Evolutionary conservation across 2,329 filamentous ascomycete species (phyloP), one percentile per base, ranked within the genome.

Genomic region (Daldinia sp.): DNA sequence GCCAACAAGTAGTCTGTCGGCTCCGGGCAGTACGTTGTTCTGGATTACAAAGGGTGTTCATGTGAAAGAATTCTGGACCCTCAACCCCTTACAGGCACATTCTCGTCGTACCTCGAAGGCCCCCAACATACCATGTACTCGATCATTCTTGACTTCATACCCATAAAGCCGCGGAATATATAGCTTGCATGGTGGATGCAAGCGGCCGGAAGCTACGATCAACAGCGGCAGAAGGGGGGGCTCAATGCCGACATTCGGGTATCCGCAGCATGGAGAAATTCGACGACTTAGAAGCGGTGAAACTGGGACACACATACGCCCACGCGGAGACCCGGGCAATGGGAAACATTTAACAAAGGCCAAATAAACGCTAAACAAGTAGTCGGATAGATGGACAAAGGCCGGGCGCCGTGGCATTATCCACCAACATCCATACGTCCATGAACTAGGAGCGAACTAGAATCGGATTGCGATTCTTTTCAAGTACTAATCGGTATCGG

Each of bases 181-280:
- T 48, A 37, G 54, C 37, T 37, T 50, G 41, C 59, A 49, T 57
- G 7, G 10, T 23, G n/a, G 58, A 63, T 58, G 56, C 49, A 58
- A 32, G 49, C 6, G 23, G 21, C 39, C 57, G 51, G 51, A 55
- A 50, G 11, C 34, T 55, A 35, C 34, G 25, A 37, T 32, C 43
- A 54, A 48, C 32, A 32, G 29, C 34, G 34, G 45, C 34, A 58
- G 57, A 27, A 48, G 52, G 37, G 50, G 32, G 50, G 32, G 21
- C 11, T n/a, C 32, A 59, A 43, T 59, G 58, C 57, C 61, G 61
- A 61, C 54, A 25, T 56, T 57, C 61, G 64, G 64, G 41, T 60
- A 35, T 47, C 51, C 17, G 35, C 64, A 67, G 50, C 34, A 52
- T 61, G 61, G 60, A 58, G 58, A 64, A 58, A 49, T 48, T 58